A percentile compares a stretch with the other conserved stretches of the same genome.
Evolutionary conservation across 352 stramenopile species (phyloP).

Genomic region (Phytophthora agathidicida): DNA sequence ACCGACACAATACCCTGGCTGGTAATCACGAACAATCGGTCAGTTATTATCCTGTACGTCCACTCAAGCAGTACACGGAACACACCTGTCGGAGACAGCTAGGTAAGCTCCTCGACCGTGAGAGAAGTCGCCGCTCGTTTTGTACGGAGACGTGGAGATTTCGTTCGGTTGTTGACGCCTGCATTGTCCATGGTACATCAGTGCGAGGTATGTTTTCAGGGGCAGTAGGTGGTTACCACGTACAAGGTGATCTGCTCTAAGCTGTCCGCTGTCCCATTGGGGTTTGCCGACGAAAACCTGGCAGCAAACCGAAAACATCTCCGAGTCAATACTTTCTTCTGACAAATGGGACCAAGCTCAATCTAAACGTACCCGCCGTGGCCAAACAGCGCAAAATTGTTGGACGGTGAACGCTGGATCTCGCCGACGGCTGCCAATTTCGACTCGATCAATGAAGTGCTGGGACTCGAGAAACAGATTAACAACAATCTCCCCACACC

Average conservation of each 20-base stretch:
- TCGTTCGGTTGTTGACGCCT: slow-evolving; percentile 35
- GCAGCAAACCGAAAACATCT: not conserved
- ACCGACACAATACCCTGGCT: slow-evolving; percentile 64
- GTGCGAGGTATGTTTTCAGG: not conserved
- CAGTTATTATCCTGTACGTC: not conserved
- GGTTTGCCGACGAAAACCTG: slow-evolving; percentile 49
- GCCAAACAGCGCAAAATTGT: slow-evolving; percentile 69
- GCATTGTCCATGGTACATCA: not conserved
- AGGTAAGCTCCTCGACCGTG: slow-evolving; percentile 49
- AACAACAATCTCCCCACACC: too few relatives aligned
- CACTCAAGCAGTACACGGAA: not conserved
- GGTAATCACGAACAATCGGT: slow-evolving; percentile 3
- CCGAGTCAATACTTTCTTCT: not conserved
- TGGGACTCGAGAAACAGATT: slow-evolving; percentile 24
- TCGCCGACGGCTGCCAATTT: slow-evolving; percentile 56
- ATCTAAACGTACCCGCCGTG: slow-evolving; percentile 53
- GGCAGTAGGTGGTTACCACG: not conserved
- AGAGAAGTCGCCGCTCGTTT: slow-evolving; percentile 82
- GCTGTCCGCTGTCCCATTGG: slow-evolving; percentile 27
- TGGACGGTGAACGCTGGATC: slow-evolving; percentile 52
- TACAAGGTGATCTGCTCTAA: slow-evolving; percentile 48
- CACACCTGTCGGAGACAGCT: slow-evolving; percentile 80
- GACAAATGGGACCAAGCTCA: not conserved
- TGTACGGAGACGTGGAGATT: slow-evolving; percentile 43
- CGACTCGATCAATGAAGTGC: slow-evolving; percentile 56